Conservation (phyloP, 768 basidiomycete genomes). For the Omphalotus guepiniiformis region DNA sequence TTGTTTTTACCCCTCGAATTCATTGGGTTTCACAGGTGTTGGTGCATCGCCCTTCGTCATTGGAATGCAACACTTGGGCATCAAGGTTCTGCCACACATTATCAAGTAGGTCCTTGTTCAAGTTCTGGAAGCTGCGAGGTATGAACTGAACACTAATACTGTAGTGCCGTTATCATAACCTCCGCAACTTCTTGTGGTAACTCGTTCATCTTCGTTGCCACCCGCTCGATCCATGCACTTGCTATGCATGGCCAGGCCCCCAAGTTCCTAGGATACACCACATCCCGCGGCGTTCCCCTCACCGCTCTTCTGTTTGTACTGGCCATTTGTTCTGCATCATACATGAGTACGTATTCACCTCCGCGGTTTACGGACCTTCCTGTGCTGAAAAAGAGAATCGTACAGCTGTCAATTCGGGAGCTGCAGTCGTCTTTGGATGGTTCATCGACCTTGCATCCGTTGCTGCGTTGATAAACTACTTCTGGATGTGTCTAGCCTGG, state of each 20-base stretch:
- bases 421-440: slow-evolving; percentile 7
- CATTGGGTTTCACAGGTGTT: slow-evolving; percentile 3
- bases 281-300: slow-evolving; percentile 4
- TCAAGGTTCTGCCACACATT: slow-evolving; percentile 39
- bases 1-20: not conserved
- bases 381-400: too few species aligned
- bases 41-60: slow-evolving; percentile 59
- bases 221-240: slow-evolving; percentile 39
- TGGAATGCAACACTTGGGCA: slow-evolving; percentile 48
- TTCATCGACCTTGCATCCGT: slow-evolving; percentile 8
- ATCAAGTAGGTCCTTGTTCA: slow-evolving; percentile 37
- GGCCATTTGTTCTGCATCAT: slow-evolving; percentile 14
- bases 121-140: too few species aligned
- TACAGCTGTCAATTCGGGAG: slow-evolving; percentile 3
- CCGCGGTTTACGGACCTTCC: too few species aligned
- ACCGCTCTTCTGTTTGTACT: slow-evolving; percentile 4
- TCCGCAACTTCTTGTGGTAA: slow-evolving; percentile 45
- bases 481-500: slow-evolving; percentile 10
- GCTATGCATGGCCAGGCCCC: slow-evolving; percentile 47
- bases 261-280: slow-evolving; percentile 29
- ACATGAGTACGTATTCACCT: slow-evolving; percentile 5
- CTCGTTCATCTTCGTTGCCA: slow-evolving; percentile 34
- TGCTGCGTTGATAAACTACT: slow-evolving; percentile 7
- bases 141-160: not conserved
- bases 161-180: slow-evolving; percentile 39